Evolutionary conservation across 2,329 filamentous ascomycete genomes (phyloP).

Genomic region (Diaporthe nobilis): DNA sequence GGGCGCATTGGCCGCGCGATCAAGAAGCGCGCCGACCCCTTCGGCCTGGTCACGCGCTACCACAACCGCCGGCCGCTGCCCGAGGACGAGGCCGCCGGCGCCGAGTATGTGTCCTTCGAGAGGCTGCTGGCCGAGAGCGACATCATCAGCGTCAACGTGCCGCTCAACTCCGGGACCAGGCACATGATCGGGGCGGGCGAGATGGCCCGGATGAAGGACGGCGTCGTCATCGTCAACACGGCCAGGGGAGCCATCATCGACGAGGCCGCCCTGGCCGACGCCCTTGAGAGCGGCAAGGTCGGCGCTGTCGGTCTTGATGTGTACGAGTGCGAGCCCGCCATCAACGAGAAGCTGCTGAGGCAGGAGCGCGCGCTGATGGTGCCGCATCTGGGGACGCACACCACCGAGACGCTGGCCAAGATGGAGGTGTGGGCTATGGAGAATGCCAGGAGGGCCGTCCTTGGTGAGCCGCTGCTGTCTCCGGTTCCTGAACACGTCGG

Average conservation of each 20-base stretch:
- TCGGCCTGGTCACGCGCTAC: conserved; percentile 61
- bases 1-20: conserved; percentile 62
- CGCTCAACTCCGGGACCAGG: conserved; percentile 57
- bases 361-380: conserved; percentile 30
- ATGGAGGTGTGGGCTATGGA: conserved; percentile 36
- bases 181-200: conserved; percentile 56
- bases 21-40: conserved; percentile 55
- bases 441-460: conserved; percentile 16
- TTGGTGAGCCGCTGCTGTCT: conserved; percentile 16
- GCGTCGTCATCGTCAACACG: conserved; percentile 64
- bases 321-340: conserved; percentile 58
- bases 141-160: conserved; percentile 57
- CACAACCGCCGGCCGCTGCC: conserved; percentile 56
- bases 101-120: conserved; percentile 56
- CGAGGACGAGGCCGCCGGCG: conserved; percentile 52
- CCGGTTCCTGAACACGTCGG: conserved; percentile 20
- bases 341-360: conserved; percentile 30
- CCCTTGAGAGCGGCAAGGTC: conserved; percentile 62
- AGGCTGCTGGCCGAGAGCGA: conserved; percentile 58
- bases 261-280: conserved; percentile 61
- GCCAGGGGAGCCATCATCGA: conserved; percentile 64
- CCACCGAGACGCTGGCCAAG: conserved; percentile 25
- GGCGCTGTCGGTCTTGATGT: conserved; percentile 64
- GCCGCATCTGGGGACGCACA: conserved; percentile 35
- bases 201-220: conserved; percentile 63